Conservation (phyloP, 345 rosid species). For the Heritiera littoralis region DNA sequence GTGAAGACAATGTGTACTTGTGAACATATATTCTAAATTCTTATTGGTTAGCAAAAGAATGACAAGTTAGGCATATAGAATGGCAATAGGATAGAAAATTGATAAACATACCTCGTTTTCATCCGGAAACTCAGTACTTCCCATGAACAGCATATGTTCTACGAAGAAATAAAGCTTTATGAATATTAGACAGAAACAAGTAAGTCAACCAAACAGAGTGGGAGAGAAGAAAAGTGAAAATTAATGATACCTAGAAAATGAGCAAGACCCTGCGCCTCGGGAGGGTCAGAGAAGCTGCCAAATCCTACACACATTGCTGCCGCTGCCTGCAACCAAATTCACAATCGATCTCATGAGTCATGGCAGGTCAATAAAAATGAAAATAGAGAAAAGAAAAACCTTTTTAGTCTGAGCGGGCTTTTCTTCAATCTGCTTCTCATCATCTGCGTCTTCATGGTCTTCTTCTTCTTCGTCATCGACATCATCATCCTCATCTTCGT, state of each 20-base stretch:
- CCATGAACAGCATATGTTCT: conserved; percentile 99
- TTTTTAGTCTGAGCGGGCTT: conserved; percentile 70
- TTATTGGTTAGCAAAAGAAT: not conserved
- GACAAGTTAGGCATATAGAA: no score
- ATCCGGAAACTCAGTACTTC: conserved; percentile 87
- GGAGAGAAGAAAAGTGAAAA: not conserved
- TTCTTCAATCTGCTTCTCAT: conserved; percentile 25
- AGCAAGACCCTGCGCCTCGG: conserved; percentile 93
- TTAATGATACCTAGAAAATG: conserved; percentile 81
- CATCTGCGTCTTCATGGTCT: conserved; percentile 21
- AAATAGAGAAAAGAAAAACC: conserved; percentile 31
- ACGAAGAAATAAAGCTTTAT: conserved; percentile 24
- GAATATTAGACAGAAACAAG: conserved; percentile 1
- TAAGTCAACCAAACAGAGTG: not conserved
- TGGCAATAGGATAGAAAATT: conserved; percentile 13
- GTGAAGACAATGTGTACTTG: not conserved
- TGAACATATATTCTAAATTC: not conserved
- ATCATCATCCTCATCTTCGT: conserved; percentile 32
- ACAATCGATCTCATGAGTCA: not conserved
- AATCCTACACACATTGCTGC: conserved; percentile 98
- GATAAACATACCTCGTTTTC: conserved; percentile 82
- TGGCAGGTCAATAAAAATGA: not conserved
- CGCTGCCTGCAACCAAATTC: conserved; percentile 63
- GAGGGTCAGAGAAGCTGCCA: conserved; percentile 97
- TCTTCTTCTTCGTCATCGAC: conserved; percentile 26